Percentiles rank a stretch among this genome's conserved stretches.
Evolutionary conservation across 2,329 filamentous ascomycete genomes (phyloP).

Genomic region (Stachybotrys echinatus): DNA sequence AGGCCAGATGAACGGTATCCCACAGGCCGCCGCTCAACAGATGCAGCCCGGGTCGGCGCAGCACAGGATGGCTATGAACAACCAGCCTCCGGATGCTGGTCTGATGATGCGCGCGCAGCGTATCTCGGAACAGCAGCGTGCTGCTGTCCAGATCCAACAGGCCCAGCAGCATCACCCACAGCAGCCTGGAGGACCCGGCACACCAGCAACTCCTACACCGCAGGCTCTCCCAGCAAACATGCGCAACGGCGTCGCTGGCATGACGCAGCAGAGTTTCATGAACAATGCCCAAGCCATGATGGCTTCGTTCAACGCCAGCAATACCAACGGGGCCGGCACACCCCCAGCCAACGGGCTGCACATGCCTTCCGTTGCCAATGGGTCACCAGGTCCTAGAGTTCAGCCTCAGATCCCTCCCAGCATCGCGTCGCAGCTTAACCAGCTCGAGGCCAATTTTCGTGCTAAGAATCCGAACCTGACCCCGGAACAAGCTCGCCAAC

Average conservation of each 20-base stretch:
- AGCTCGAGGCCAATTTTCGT: constrained; percentile 47
- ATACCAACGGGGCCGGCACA: constrained; percentile 33
- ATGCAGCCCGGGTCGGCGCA: constrained; percentile 56
- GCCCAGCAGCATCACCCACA: constrained; percentile 25
- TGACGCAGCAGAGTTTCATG: constrained; percentile 48
- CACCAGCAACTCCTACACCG: constrained; percentile 21
- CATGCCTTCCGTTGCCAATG: constrained; percentile 38
- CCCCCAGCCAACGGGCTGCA: constrained; percentile 40
- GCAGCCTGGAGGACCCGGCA: constrained; percentile 24
- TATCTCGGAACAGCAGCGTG: constrained; percentile 60
- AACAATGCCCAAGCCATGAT: constrained; percentile 49
- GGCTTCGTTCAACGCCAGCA: constrained; percentile 39
- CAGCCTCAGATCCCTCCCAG: constrained; percentile 39
- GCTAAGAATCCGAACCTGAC: constrained; percentile 46
- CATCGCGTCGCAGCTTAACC: constrained; percentile 42
- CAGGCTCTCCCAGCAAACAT: constrained; percentile 39
- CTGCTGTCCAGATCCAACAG: constrained; percentile 43
- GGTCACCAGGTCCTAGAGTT: constrained; percentile 36
- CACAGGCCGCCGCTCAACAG: constrained; percentile 52
- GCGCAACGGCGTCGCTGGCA: constrained; percentile 33
- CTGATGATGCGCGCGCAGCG: constrained; percentile 60
- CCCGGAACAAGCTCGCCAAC: constrained; percentile 42
- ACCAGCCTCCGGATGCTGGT: constrained; percentile 41
- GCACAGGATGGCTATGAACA: constrained; percentile 51
- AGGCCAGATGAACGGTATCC: constrained; percentile 58